A percentile compares a stretch with the other conserved stretches of the same genome.
These are phyloP conservation scores for Arthrinium puccinioides DNA, from an alignment of 2,329 filamentous ascomycete genomes.

Conservation along the genomic window DNA sequence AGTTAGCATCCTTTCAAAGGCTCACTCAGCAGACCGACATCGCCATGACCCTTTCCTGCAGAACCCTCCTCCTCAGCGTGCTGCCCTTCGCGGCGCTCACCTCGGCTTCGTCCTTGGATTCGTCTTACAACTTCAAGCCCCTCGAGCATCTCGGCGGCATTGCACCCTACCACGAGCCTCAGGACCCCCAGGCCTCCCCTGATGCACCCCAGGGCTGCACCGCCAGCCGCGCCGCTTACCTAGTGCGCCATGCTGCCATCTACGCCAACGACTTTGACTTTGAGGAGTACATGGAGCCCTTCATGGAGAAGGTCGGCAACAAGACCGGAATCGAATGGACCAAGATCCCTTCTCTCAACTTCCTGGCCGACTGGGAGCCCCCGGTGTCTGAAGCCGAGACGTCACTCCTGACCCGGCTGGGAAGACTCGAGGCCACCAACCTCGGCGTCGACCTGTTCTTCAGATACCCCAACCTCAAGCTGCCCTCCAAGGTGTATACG, in stretches of 20 bases:
- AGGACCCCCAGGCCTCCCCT: conserved; percentile 37
- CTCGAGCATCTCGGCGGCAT: conserved; percentile 9
- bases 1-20: too few relatives aligned
- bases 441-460: conserved; percentile 52
- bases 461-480: conserved; percentile 46
- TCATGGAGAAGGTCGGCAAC: conserved; percentile 51
- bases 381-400: conserved; percentile 50
- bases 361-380: conserved; percentile 47
- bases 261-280: conserved; percentile 54
- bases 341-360: conserved; percentile 45
- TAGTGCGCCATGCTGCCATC: conserved; percentile 53
- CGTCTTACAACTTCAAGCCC: conserved; percentile 10
- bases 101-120: conserved; percentile 8
- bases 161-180: conserved; percentile 44
- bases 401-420: conserved; percentile 53
- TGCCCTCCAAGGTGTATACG: conserved; percentile 52
- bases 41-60: too few relatives aligned
- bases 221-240: conserved; percentile 43
- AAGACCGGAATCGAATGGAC: conserved; percentile 48
- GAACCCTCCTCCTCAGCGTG: conserved; percentile 1
- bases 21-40: too few relatives aligned
- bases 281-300: conserved; percentile 49
- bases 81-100: conserved; percentile 6
- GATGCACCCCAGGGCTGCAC: conserved; percentile 42
- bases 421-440: conserved; percentile 52